phyloP scores from a whole-genome alignment of 1,139 yeast species.

The Williopsis jadinii region DNA sequence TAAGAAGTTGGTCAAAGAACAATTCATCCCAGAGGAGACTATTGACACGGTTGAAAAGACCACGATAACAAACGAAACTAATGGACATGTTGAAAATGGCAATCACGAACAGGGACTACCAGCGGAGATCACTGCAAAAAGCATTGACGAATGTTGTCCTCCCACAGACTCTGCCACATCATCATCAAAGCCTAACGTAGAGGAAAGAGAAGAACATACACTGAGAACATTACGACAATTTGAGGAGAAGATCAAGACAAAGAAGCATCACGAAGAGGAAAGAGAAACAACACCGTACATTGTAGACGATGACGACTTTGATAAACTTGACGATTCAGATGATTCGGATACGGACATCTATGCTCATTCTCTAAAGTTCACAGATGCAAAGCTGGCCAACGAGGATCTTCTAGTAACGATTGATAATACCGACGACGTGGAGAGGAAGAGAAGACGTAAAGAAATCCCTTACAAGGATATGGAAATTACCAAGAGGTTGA shows the following conservation, averaged over 20 bases:
- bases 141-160: neutral
- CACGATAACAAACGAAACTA: neutral
- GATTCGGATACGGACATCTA: constrained; percentile 20
- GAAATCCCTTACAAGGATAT: neutral
- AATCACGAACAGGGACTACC: neutral
- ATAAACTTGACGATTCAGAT: constrained; percentile 17
- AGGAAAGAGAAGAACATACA: constrained; percentile 21
- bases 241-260: constrained; percentile 10
- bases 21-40: constrained; percentile 6
- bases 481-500: too few species aligned
- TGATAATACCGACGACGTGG: constrained; percentile 13
- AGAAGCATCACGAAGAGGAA: neutral
- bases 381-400: constrained; percentile 10
- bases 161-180: neutral
- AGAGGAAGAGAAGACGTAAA: constrained; percentile 8
- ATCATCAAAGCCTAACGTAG: constrained; percentile 1
- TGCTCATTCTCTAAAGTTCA: constrained; percentile 20
- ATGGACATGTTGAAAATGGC: neutral
- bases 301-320: constrained; percentile 5
- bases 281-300: neutral
- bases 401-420: constrained; percentile 23
- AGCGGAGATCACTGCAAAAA: constrained; percentile 2
- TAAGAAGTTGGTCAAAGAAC: constrained; percentile 19
- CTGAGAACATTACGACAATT: constrained; percentile 18
- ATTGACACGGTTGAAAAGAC: neutral